phyloP scores from a whole-genome alignment of 2,329 filamentous ascomycete species.

The Botrytis medusae region DNA sequence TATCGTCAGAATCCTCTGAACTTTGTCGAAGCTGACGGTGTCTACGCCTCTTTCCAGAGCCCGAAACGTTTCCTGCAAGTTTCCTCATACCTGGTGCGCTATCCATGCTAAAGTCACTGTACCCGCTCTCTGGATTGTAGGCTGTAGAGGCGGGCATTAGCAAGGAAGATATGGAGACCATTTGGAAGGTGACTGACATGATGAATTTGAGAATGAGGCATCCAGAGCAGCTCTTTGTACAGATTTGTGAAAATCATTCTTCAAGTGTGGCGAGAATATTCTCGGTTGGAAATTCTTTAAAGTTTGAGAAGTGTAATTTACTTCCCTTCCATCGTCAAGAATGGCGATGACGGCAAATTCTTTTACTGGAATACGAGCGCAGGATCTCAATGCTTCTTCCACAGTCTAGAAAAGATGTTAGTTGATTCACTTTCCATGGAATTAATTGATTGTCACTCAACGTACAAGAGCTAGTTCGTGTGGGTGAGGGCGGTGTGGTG shows the following conservation, averaged over 20 bases:
- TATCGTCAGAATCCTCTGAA: slow-evolving; percentile 33
- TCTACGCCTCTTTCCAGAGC: slow-evolving; percentile 23
- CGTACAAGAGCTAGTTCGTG: slow-evolving; percentile 16
- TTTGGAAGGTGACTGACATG: slow-evolving; percentile 13
- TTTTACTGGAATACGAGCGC: slow-evolving; percentile 30
- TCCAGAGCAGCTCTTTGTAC: slow-evolving; percentile 23
- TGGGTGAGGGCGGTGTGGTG: slow-evolving; percentile 22
- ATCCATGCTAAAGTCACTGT: slow-evolving; percentile 29
- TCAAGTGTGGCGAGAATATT: slow-evolving; percentile 30
- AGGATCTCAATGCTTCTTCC: slow-evolving; percentile 32
- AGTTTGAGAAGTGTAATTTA: slow-evolving; percentile 30
- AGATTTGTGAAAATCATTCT: slow-evolving; percentile 25
- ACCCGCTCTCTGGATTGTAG: slow-evolving; percentile 29
- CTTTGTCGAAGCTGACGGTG: slow-evolving; percentile 25
- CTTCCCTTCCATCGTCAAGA: slow-evolving; percentile 32
- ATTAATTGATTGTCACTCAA: neutral
- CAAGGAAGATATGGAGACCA: neutral
- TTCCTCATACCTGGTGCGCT: slow-evolving; percentile 25
- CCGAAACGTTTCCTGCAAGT: slow-evolving; percentile 26
- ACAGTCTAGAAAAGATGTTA: slow-evolving; percentile 28
- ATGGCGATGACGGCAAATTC: slow-evolving; percentile 35
- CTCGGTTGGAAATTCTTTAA: slow-evolving; percentile 27
- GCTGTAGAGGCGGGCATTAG: slow-evolving; percentile 24
- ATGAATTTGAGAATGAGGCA: slow-evolving; percentile 19
- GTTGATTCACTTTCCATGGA: neutral